These are phyloP conservation scores for Fusarium sp. DNA, from an alignment of 2,329 filamentous ascomycete species.

Conservation along the genomic window DNA sequence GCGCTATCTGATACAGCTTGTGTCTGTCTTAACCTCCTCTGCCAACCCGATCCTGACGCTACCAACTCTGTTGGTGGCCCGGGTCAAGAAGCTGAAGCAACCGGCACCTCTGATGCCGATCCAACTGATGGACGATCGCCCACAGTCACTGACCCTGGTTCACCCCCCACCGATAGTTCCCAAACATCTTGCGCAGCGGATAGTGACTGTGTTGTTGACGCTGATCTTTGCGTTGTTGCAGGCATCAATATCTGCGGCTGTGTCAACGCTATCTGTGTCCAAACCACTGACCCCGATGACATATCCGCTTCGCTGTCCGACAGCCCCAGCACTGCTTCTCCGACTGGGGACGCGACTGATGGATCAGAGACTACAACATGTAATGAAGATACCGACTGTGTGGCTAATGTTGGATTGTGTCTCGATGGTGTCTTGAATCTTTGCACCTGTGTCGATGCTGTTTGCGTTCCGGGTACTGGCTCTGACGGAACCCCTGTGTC, in stretches of 20 bases:
- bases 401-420: neutral
- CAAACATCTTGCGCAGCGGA: slow-evolving; percentile 13
- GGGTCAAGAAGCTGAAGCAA: neutral
- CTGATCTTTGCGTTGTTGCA: slow-evolving; percentile 4
- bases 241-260: slow-evolving; percentile 24
- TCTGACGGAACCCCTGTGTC: too few relatives aligned
- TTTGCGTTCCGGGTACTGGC: neutral
- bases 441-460: neutral
- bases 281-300: neutral
- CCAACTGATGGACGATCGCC: neutral
- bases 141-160: neutral
- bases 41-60: slow-evolving; percentile 2
- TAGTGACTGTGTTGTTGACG: slow-evolving; percentile 10
- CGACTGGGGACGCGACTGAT: neutral
- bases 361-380: accelerated
- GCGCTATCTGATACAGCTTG: slow-evolving; percentile 2
- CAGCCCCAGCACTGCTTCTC: neutral
- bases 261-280: slow-evolving; percentile 5
- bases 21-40: slow-evolving; percentile 9
- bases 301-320: neutral
- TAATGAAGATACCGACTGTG: neutral
- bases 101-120: neutral
- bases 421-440: neutral
- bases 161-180: neutral
- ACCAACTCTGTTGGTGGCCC: neutral